phyloP scores from a whole-genome alignment of 208 protist species.

The Tetramitus jugosus region DNA sequence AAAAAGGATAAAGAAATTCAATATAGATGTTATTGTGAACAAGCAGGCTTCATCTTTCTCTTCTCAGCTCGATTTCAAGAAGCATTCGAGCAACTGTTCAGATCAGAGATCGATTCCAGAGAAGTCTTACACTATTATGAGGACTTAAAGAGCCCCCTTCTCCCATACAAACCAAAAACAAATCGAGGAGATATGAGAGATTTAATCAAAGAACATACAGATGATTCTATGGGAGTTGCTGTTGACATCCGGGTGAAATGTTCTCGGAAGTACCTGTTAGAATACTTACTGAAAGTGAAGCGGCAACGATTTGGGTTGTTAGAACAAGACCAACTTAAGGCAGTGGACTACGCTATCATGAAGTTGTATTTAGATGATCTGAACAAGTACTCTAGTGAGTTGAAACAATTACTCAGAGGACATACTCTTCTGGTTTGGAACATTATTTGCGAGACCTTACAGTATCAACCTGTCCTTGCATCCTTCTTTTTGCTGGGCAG shows the following conservation, averaged over 20 bases:
- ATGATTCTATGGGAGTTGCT: background rate
- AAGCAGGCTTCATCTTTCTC: background rate
- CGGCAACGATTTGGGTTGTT: no score
- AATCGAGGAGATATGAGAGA: slow-evolving; percentile 4
- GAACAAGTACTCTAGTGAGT: slow-evolving; percentile 2
- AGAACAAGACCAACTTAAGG: background rate
- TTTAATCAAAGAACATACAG: no score
- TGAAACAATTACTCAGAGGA: background rate
- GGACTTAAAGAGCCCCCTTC: background rate
- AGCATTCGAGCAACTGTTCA: background rate
- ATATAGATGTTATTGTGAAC: background rate
- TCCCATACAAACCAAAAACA: background rate
- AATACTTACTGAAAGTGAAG: no score
- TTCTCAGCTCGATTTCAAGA: slow-evolving; percentile 12
- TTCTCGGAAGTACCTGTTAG: background rate
- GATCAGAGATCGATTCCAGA: slow-evolving; percentile 1
- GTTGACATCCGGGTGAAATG: background rate
- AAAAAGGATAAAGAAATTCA: slow-evolving; percentile 9
- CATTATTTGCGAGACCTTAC: no score
- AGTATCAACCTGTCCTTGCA: no score
- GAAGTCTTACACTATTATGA: background rate
- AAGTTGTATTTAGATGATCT: slow-evolving; percentile 1
- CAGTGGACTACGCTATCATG: background rate
- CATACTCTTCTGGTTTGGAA: no score
- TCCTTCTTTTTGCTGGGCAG: no score